Conservation (phyloP, 768 basidiomycete genomes). For the Mycena rosella region DNA sequence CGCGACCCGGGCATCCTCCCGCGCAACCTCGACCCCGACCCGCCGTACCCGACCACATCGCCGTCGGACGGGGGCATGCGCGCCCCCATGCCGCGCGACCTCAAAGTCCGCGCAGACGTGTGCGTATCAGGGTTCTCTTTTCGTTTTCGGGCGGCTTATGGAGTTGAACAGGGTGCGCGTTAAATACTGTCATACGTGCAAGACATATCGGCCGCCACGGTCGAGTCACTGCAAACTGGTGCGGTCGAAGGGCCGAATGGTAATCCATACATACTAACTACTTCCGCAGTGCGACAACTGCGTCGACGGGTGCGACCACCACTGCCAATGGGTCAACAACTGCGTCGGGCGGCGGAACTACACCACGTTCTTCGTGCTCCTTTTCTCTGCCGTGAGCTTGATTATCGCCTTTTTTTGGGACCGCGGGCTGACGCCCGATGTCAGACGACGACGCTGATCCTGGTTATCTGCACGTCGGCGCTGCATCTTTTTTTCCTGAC, state of each 20-base stretch:
- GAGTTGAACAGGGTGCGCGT: conserved; percentile 76
- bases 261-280: conserved; percentile 5
- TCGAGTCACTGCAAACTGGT: conserved; percentile 98
- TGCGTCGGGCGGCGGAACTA: conserved; percentile 97
- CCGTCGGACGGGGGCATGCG: conserved; percentile 73
- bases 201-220: conserved; percentile 92
- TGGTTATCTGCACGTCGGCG: conserved; percentile 87
- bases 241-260: conserved; percentile 35
- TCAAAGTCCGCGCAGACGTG: conserved; percentile 84
- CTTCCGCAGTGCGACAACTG: conserved; percentile 90
- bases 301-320: conserved; percentile 95
- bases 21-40: conserved; percentile 86
- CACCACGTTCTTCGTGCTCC: conserved; percentile 88
- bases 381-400: conserved; percentile 64
- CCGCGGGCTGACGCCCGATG: background rate
- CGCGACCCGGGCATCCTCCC: conserved; percentile 92
- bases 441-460: conserved; percentile 74
- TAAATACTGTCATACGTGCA: conserved; percentile 95
- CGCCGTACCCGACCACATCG: conserved; percentile 75
- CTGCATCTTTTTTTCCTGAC: conserved; percentile 83
- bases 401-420: background rate
- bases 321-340: conserved; percentile 94
- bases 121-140: conserved; percentile 53
- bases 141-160: conserved; percentile 13
- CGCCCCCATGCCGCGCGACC: conserved; percentile 82